Percentiles rank a stretch among this genome's conserved stretches.
Conservation (phyloP, 2,329 filamentous ascomycete genomes). For the Parafenestella ontariensis region DNA sequence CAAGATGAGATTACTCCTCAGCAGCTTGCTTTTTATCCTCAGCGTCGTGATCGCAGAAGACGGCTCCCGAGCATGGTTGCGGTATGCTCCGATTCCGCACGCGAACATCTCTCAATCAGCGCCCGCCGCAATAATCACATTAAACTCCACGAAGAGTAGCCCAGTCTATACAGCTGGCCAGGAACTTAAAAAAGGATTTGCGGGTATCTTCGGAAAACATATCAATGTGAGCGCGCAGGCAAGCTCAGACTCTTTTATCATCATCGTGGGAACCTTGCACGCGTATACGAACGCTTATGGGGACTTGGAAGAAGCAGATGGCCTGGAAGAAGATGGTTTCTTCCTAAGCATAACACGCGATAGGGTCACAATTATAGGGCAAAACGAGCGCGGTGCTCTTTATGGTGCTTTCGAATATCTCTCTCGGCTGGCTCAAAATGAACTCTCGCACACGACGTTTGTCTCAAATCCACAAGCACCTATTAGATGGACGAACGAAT, state of each 20-base stretch:
- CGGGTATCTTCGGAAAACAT: conserved; percentile 62
- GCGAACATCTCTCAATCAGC: conserved; percentile 50
- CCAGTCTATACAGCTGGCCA: conserved; percentile 67
- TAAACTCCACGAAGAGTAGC: conserved; percentile 62
- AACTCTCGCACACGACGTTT: conserved; percentile 58
- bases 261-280: conserved; percentile 60
- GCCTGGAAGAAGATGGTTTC: conserved; percentile 66
- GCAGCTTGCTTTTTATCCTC: conserved; percentile 1
- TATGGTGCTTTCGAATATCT: conserved; percentile 75
- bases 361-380: conserved; percentile 65
- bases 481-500: conserved; percentile 75
- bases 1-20: conserved; percentile 17
- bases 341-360: conserved; percentile 60
- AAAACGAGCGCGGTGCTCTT: conserved; percentile 71
- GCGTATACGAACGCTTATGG: conserved; percentile 52
- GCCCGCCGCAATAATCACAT: conserved; percentile 59
- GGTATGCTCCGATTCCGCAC: conserved; percentile 64
- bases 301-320: conserved; percentile 38
- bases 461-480: conserved; percentile 65
- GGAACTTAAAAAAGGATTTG: conserved; percentile 66
- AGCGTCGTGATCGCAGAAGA: conserved; percentile 58
- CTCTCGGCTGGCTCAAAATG: conserved; percentile 67
- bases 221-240: conserved; percentile 45
- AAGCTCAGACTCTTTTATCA: conserved; percentile 35
- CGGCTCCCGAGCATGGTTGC: conserved; percentile 68